Conservation (phyloP, 768 basidiomycete genomes). For the Tulasnella calospora region DNA sequence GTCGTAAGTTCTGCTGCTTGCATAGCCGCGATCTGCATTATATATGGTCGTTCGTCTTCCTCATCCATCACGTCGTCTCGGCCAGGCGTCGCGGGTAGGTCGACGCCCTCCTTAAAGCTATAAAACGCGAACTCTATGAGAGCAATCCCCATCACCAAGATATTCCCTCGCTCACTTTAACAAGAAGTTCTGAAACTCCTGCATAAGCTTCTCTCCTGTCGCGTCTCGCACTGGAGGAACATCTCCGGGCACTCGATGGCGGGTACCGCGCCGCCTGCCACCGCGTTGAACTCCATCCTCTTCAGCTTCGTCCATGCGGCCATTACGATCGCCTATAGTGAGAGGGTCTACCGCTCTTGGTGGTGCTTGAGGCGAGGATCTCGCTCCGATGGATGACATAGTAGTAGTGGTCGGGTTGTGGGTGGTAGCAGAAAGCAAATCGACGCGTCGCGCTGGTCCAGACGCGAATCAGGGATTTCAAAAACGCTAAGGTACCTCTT, state of each 20-base stretch:
- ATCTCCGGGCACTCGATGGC: conserved; percentile 42
- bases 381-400: conserved; percentile 7
- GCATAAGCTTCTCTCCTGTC: conserved; percentile 91
- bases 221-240: conserved; percentile 87
- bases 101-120: conserved; percentile 81
- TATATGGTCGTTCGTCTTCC: conserved; percentile 54
- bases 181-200: conserved; percentile 86
- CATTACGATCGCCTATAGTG: conserved; percentile 5
- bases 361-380: conserved; percentile 20
- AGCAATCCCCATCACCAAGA: not conserved
- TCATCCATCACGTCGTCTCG: conserved; percentile 62
- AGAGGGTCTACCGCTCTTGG: conserved; percentile 13
- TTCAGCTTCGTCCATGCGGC: conserved; percentile 21
- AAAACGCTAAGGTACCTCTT: not conserved
- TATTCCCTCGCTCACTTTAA: conserved; percentile 60
- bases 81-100: conserved; percentile 72
- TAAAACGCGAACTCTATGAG: conserved; percentile 24
- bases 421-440: not conserved
- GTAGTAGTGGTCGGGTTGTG: conserved; percentile 6
- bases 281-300: conserved; percentile 13
- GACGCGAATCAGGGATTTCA: not conserved
- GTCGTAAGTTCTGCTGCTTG: conserved; percentile 91
- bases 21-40: conserved; percentile 94
- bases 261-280: conserved; percentile 11
- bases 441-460: conserved; percentile 10